Conservation (phyloP, 108 stramenopile species). For the Skeletonema marinoi region DNA sequence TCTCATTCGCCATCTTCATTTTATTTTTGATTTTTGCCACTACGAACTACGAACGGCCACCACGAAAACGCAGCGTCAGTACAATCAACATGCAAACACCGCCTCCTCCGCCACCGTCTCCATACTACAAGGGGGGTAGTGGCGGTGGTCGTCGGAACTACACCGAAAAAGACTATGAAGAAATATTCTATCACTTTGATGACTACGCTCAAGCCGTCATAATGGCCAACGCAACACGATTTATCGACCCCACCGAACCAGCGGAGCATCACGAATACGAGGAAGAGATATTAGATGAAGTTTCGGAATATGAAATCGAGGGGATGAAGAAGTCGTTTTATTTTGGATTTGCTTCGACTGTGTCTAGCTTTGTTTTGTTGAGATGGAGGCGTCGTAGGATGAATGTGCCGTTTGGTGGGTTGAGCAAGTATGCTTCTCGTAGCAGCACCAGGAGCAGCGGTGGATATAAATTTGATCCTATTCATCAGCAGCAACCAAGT, state of each 20-base stretch:
- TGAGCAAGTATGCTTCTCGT: constrained; percentile 2
- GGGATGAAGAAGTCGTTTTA: constrained; percentile 15
- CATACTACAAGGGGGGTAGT: not conserved
- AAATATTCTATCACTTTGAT: constrained; percentile 43
- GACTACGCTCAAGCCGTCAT: constrained; percentile 26
- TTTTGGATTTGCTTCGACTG: constrained; percentile 23
- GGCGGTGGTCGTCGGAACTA: not conserved
- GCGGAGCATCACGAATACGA: constrained; percentile 22
- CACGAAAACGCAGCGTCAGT: too few relatives aligned
- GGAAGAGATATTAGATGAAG: constrained; percentile 28
- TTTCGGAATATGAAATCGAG: constrained; percentile 4
- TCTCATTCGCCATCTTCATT: too few relatives aligned
- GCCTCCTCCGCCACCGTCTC: not conserved
- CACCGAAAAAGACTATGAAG: constrained; percentile 37
- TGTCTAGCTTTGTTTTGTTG: constrained; percentile 1
- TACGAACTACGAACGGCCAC: too few relatives aligned
- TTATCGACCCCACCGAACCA: constrained; percentile 2
- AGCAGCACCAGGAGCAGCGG: constrained; percentile 8
- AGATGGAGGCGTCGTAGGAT: constrained; percentile 8
- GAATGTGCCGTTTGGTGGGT: not conserved
- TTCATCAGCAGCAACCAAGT: not conserved
- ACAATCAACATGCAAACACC: not conserved
- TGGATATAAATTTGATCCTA: constrained; percentile 36
- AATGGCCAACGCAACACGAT: constrained; percentile 15
- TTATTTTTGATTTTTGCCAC: too few relatives aligned